A percentile compares a stretch with the other conserved stretches of the same genome.
These are phyloP conservation scores for Marsdenia floribunda DNA, from an alignment of 257 asterid genomes.

Conservation along the genomic window DNA sequence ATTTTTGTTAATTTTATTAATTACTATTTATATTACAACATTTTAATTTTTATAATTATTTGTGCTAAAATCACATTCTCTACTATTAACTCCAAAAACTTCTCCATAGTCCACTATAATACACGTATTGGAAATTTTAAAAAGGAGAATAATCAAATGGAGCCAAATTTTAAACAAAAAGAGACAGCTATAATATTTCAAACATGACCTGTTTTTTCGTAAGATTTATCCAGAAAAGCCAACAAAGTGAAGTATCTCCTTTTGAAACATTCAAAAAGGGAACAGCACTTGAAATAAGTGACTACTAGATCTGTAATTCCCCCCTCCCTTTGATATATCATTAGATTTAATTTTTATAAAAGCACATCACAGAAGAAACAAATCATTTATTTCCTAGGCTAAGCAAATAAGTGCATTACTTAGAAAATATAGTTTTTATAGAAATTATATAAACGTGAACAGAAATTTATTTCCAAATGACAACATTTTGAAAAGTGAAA, in stretches of 20 bases:
- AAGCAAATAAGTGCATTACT: not conserved
- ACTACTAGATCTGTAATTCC: not conserved
- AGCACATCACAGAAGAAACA: not conserved
- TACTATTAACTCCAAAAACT: too few relatives aligned
- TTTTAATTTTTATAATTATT: too few relatives aligned
- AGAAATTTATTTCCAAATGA: not conserved
- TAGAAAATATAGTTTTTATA: not conserved
- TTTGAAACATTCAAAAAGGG: conserved; percentile 12
- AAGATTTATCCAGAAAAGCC: conserved; percentile 5
- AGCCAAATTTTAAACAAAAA: conserved; percentile 10
- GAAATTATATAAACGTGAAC: not conserved
- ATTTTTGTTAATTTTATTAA: too few relatives aligned
- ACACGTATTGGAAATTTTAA: not conserved
- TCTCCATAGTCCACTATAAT: too few relatives aligned
- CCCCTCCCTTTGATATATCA: not conserved
- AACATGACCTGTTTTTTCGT: conserved; percentile 2
- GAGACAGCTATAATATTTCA: conserved; percentile 12
- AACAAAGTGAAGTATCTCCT: not conserved
- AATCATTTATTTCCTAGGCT: not conserved
- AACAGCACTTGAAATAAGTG: not conserved
- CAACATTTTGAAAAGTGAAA: not conserved
- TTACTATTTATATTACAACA: too few relatives aligned
- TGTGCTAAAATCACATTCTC: too few relatives aligned
- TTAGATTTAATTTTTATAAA: not conserved
- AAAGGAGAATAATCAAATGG: not conserved